phyloP scores from a whole-genome alignment of 768 basidiomycete species.

The Agrocybe praecox region DNA sequence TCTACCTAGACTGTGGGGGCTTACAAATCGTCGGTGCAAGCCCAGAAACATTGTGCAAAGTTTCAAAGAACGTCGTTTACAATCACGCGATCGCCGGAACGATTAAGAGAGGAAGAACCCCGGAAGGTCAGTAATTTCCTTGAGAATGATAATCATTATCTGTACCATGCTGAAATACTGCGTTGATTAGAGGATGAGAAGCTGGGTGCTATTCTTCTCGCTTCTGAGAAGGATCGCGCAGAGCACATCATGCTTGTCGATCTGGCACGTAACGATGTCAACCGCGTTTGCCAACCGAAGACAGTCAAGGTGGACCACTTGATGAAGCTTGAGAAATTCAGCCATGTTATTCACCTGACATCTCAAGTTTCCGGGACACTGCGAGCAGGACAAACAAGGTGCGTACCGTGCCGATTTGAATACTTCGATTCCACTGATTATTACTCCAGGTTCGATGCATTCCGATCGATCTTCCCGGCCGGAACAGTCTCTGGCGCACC shows the following conservation, averaged over 20 bases:
- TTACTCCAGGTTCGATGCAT: slow-evolving; percentile 85
- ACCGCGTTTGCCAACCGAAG: slow-evolving; percentile 92
- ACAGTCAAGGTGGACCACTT: slow-evolving; percentile 96
- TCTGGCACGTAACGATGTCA: slow-evolving; percentile 97
- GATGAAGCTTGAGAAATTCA: slow-evolving; percentile 93
- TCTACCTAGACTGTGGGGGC: slow-evolving; percentile 93
- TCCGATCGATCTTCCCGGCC: slow-evolving; percentile 98
- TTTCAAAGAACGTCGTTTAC: slow-evolving; percentile 87
- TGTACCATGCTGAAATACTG: background rate
- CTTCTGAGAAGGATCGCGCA: slow-evolving; percentile 93
- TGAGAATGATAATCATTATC: slow-evolving; percentile 12
- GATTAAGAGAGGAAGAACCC: slow-evolving; percentile 80
- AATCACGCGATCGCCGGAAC: slow-evolving; percentile 99
- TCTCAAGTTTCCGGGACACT: slow-evolving; percentile 91
- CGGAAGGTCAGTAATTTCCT: slow-evolving; percentile 63
- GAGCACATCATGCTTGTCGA: slow-evolving; percentile 99
- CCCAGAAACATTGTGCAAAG: slow-evolving; percentile 97
- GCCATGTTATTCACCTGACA: slow-evolving; percentile 97
- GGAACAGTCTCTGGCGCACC: slow-evolving; percentile 99
- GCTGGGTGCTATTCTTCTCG: slow-evolving; percentile 71
- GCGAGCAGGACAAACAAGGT: slow-evolving; percentile 85
- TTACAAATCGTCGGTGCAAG: slow-evolving; percentile 97
- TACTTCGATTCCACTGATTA: slow-evolving; percentile 1
- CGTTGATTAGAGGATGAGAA: slow-evolving; percentile 77
- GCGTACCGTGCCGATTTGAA: background rate